A percentile compares a stretch with the other conserved stretches of the same genome.
Evolutionary conservation across 2,329 filamentous ascomycete species (phyloP).

Genomic region (Alternaria sp.): DNA sequence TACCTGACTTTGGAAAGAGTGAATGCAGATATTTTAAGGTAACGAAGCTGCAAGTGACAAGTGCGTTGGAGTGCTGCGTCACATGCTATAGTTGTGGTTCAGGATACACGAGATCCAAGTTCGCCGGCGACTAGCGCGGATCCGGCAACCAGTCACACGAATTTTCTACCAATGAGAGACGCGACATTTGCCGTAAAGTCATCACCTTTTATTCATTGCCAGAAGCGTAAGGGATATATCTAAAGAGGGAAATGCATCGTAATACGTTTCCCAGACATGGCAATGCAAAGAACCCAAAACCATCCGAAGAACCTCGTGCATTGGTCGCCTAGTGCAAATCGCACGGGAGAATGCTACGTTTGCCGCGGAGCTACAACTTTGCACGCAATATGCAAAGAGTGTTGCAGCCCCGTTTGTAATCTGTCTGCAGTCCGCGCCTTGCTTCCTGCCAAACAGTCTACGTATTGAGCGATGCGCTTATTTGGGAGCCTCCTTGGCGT

Average conservation of each 20-base stretch:
- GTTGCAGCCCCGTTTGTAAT: slow-evolving; percentile 32
- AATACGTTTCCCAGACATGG: slow-evolving; percentile 46
- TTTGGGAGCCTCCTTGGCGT: slow-evolving; percentile 88
- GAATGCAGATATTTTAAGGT: not conserved
- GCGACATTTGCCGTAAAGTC: slow-evolving; percentile 37
- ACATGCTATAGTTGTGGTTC: not conserved
- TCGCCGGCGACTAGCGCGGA: slow-evolving; percentile 31
- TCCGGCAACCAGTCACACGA: slow-evolving; percentile 28
- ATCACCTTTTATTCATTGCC: slow-evolving; percentile 48
- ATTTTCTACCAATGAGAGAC: slow-evolving; percentile 26
- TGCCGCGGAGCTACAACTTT: slow-evolving; percentile 36
- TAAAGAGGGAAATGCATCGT: slow-evolving; percentile 43
- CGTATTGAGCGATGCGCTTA: slow-evolving; percentile 33
- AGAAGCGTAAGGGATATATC: slow-evolving; percentile 45
- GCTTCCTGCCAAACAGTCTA: slow-evolving; percentile 34
- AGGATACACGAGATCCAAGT: slow-evolving; percentile 10
- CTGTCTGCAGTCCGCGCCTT: slow-evolving; percentile 36
- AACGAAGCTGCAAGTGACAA: not conserved
- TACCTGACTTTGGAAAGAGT: not conserved
- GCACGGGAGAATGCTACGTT: slow-evolving; percentile 41
- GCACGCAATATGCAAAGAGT: slow-evolving; percentile 29
- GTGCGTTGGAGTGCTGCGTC: not conserved
- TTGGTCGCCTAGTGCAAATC: slow-evolving; percentile 41
- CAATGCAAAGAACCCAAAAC: slow-evolving; percentile 49
- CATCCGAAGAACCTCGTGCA: slow-evolving; percentile 46